Evolutionary conservation across 2,329 filamentous ascomycete genomes (phyloP).

Genomic region (Exophiala sideris): DNA sequence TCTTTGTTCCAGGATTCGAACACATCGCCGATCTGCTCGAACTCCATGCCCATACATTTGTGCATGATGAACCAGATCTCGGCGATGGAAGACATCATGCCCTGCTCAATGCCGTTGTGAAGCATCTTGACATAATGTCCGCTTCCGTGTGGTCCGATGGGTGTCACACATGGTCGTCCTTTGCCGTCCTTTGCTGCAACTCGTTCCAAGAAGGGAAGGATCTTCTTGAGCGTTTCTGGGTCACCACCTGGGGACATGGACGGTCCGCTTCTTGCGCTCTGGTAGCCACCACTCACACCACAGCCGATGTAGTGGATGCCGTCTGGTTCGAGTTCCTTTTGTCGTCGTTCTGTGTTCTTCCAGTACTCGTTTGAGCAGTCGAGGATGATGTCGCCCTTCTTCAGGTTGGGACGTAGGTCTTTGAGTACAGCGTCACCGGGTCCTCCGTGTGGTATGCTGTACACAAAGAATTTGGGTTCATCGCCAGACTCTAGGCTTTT

Average conservation of each 20-base stretch:
- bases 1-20: constrained; percentile 60
- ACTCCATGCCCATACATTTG: constrained; percentile 54
- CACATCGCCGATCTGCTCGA: constrained; percentile 59
- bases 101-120: constrained; percentile 71
- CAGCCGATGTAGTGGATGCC: constrained; percentile 65
- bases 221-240: constrained; percentile 53
- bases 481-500: constrained; percentile 39
- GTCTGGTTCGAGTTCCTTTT: constrained; percentile 53
- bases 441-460: constrained; percentile 50
- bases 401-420: constrained; percentile 40
- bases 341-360: constrained; percentile 60
- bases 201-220: constrained; percentile 59
- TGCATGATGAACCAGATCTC: constrained; percentile 65
- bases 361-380: constrained; percentile 69
- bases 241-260: constrained; percentile 66
- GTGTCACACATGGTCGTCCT: constrained; percentile 58
- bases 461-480: constrained; percentile 49
- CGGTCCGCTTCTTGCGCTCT: constrained; percentile 62
- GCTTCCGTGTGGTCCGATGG: constrained; percentile 59
- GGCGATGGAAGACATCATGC: constrained; percentile 62
- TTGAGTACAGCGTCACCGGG: constrained; percentile 41
- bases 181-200: constrained; percentile 61
- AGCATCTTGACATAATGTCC: constrained; percentile 76
- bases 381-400: constrained; percentile 62
- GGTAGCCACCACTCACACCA: constrained; percentile 68